Evolutionary conservation across 345 rosid species (phyloP), one percentile per base, ranked within the genome.

Genomic region (Capsella bursapastoris): DNA sequence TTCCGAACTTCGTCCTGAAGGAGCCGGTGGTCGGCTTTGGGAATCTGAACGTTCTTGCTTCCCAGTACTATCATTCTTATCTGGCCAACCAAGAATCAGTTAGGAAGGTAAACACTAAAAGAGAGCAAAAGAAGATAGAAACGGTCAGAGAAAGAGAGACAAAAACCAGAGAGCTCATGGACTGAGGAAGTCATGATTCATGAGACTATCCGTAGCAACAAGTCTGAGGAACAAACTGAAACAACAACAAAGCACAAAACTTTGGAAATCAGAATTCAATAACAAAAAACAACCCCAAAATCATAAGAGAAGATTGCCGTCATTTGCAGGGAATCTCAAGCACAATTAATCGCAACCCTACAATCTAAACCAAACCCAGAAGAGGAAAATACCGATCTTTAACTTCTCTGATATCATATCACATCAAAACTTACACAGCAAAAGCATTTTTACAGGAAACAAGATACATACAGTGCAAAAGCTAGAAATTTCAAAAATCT

Each of bases 11-110:
- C 67, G 88, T 66, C 76, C 77, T 40, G 84, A 83, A 78, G 86
- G 82, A 70, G 82, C 69, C 40, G 84, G 64, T 40, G 86, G 80
- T 74, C 75, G 82, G 22, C 76, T 75, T 70, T 74, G 85, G 40
- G 82, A 64, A 79, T 84, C 93, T 34, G 83, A 65, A 61, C 72
- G 83, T 32, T 89, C 88, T 75, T 83, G 86, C 72, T 85, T 97
- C 83, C 85, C 96, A 76, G 70, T 87, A 64, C 81, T 80, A 72
- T 88, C 88, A 66, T 81, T 84, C 76, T 82, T 89, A 78, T 86
- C 97, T 90, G 83, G 38, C 50, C 57, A 68, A 37, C 35, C 31
- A 8, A 58, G 53, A 47, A 50, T 44, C 44, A 76, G 34, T 29
- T 31, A 64, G 4, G 2, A 47, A 64, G 15, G 34, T 11, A 44